These are phyloP conservation scores for Lithohypha guttulata DNA, from an alignment of 2,329 filamentous ascomycete genomes.

Conservation along the genomic window DNA sequence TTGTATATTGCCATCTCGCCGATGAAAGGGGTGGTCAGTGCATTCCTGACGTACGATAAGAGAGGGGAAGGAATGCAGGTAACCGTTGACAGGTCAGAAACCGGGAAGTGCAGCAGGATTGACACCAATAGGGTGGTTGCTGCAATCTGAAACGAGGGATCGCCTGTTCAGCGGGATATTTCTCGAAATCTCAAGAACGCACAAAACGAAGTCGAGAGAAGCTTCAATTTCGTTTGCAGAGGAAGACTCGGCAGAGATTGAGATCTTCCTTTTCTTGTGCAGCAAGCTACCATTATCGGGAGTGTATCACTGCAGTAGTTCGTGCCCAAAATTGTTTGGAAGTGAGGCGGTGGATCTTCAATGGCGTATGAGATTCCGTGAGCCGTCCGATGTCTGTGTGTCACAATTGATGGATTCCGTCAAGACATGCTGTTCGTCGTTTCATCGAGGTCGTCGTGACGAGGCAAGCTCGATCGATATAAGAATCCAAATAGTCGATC, in stretches of 20 bases:
- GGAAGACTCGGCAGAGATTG: too few relatives aligned
- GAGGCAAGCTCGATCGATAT: too few relatives aligned
- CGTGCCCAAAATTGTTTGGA: conserved; percentile 2
- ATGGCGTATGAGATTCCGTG: too few relatives aligned
- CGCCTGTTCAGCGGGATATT: not conserved
- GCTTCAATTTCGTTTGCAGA: too few relatives aligned
- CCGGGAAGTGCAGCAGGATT: not conserved
- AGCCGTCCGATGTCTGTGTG: too few relatives aligned
- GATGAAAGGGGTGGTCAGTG: not conserved
- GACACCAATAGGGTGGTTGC: conserved; percentile 1
- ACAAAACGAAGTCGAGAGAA: not conserved
- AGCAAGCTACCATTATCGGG: not conserved
- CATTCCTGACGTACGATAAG: conserved; percentile 1
- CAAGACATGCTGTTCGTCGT: too few relatives aligned
- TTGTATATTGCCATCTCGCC: conserved; percentile 5
- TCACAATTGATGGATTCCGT: too few relatives aligned
- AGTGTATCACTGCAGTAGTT: conserved; percentile 8
- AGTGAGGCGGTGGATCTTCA: conserved; percentile 7
- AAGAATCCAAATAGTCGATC: too few relatives aligned
- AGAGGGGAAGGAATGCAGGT: conserved; percentile 5
- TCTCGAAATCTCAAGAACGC: not conserved
- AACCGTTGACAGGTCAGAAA: conserved; percentile 8
- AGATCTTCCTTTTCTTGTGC: too few relatives aligned
- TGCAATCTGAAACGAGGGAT: conserved; percentile 4
- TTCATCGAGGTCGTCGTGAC: too few relatives aligned